Evolutionary conservation across 306 rosid species (phyloP), one percentile per base, ranked within the genome.

Genomic region (Pyrus communis): DNA sequence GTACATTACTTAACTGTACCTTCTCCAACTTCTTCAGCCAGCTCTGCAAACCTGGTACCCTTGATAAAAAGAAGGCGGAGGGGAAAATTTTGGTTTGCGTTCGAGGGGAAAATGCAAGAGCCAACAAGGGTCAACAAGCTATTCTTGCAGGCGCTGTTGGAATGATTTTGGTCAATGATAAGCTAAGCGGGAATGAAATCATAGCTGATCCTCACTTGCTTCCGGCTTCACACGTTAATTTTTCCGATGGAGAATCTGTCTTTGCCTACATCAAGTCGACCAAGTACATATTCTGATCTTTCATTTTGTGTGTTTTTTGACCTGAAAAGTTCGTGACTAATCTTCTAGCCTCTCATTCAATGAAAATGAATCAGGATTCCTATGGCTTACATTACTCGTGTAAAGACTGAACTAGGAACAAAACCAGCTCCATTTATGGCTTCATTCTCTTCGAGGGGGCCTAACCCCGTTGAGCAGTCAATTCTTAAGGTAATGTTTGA

Each of bases 61-160:
- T 90, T 35, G 91, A 93, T 78, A 76, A 88, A 2, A 11, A 31
- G 43, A 89, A 86, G 84, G 91, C 78, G 33, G 82, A 71, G 75
- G 97, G 92, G 22, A 93, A 89, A 75, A 86, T 93, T 25, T 9
- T 93, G 84, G 80, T 90, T 2, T 93, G 93, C 64, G 30, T 83
- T 63, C 70, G 86, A 2, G 93, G 88, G 7, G 55, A 7, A 1
- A 69, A 2, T 67, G 73, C 1, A 46, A 84, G 87, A 83, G 0
- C 6, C 4, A 69, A 58, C 0, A 87, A 88, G 78, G 89, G 93
- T 28, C 28, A 4, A 14, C 17, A 59, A 40, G 91, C 79, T 19
- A 19, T 49, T 61, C 55, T 18, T 43, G 88, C 73, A 19, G 96
- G 97, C 3, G 96, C 89, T 12, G 83, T 82, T 5, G 97, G 93